These are phyloP conservation scores for Ophiocordyceps australis DNA, from an alignment of 2,329 filamentous ascomycete species.

Conservation along the genomic window DNA sequence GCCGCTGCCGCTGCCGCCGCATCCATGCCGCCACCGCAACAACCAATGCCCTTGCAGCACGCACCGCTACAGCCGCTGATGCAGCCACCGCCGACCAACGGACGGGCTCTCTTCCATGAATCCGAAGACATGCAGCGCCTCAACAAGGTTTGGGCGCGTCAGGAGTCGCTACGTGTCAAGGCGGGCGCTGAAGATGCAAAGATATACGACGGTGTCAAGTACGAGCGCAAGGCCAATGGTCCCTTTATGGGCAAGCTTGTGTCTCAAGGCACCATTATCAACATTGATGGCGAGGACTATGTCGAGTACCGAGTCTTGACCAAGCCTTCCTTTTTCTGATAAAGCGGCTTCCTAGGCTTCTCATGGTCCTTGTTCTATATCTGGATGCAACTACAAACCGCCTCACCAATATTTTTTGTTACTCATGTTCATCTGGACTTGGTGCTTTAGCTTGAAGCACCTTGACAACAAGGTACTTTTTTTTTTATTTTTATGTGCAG, in stretches of 20 bases:
- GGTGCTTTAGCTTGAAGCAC: no score
- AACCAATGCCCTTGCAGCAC: conserved; percentile 12
- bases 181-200: conserved; percentile 31
- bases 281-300: conserved; percentile 48
- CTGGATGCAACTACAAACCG: no score
- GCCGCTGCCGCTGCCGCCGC: conserved; percentile 5
- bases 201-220: conserved; percentile 40
- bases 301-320: conserved; percentile 48
- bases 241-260: conserved; percentile 47
- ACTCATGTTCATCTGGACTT: no score
- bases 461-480: no score
- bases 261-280: conserved; percentile 41
- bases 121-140: conserved; percentile 29
- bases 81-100: conserved; percentile 7
- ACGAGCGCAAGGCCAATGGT: conserved; percentile 40
- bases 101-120: conserved; percentile 21
- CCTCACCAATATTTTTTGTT: no score
- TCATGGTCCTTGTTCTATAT: no score
- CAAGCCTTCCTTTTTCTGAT: conserved; percentile 45
- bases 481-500: no score
- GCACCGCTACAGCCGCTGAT: conserved; percentile 5
- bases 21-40: conserved; percentile 8
- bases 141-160: conserved; percentile 35
- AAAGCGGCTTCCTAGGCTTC: conserved; percentile 2
- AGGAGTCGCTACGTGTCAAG: conserved; percentile 27